Evolutionary conservation across 768 basidiomycete species (phyloP).

Genomic region (Punctularia strigosozonata): DNA sequence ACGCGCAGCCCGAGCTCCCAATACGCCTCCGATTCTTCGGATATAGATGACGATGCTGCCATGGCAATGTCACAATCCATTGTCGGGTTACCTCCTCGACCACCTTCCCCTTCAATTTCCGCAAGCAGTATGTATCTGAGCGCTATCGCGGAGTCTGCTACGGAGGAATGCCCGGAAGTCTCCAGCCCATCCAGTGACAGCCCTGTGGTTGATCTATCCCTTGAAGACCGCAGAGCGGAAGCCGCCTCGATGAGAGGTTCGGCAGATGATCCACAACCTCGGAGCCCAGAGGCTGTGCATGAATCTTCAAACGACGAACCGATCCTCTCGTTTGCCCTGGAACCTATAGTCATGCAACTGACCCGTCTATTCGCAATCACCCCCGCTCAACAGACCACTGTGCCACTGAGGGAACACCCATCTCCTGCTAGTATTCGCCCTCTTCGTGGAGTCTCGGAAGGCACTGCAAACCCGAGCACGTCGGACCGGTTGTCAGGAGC

Average conservation of each 20-base stretch:
- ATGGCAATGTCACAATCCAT: neutral
- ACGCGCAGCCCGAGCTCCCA: neutral
- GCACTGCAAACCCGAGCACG: no score
- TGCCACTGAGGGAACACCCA: no score
- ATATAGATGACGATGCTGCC: neutral
- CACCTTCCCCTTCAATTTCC: slow-evolving; percentile 22
- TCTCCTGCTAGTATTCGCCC: no score
- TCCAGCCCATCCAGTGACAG: no score
- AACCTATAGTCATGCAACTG: slow-evolving; percentile 48
- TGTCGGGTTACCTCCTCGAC: slow-evolving; percentile 19
- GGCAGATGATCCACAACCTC: neutral
- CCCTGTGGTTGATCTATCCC: no score
- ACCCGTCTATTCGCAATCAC: slow-evolving; percentile 21
- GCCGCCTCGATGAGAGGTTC: neutral
- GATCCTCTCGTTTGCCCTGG: slow-evolving; percentile 49
- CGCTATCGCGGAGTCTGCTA: no score
- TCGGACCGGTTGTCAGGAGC: no score
- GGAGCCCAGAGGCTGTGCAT: neutral
- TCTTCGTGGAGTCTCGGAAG: no score
- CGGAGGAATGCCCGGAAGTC: no score
- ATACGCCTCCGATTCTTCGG: neutral
- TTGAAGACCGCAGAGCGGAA: neutral
- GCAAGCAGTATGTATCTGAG: slow-evolving; percentile 72
- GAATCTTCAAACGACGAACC: slow-evolving; percentile 28
- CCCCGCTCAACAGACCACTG: no score